Evolutionary conservation across 352 stramenopile genomes (phyloP).

Genomic region (Globisporangium carolinianum): DNA sequence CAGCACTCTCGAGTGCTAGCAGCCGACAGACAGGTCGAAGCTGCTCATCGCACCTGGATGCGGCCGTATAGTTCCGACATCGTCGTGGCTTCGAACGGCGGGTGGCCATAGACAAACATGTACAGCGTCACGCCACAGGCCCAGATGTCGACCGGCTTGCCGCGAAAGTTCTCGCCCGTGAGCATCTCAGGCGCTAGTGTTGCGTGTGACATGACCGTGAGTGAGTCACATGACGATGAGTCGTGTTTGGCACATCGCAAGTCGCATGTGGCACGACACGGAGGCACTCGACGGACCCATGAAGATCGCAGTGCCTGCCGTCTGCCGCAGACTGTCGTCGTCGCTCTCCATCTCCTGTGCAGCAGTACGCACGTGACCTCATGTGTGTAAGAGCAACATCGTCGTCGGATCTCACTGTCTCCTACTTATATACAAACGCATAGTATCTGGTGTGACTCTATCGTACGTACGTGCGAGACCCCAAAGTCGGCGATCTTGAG

Average conservation of each 20-base stretch:
- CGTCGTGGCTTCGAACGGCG: constrained; percentile 89
- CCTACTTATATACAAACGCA: too few species aligned
- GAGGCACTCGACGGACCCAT: constrained; percentile 27
- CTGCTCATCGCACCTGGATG: constrained; percentile 58
- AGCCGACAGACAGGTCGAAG: too few species aligned
- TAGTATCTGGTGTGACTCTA: too few species aligned
- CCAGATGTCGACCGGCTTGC: constrained; percentile 91
- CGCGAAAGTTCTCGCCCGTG: constrained; percentile 66
- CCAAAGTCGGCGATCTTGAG: constrained; percentile 81
- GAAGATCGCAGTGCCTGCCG: constrained; percentile 70
- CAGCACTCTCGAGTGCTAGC: too few species aligned
- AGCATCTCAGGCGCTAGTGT: constrained; percentile 67
- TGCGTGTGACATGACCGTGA: too few species aligned
- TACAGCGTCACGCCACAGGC: constrained; percentile 94
- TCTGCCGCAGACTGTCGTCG: constrained; percentile 66
- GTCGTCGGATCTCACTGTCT: too few species aligned
- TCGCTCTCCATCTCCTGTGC: constrained; percentile 64
- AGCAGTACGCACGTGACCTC: too few species aligned
- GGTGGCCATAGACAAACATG: constrained; percentile 93
- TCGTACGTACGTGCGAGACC: constrained; percentile 51
- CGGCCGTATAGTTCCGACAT: constrained; percentile 89
- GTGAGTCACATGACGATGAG: too few species aligned
- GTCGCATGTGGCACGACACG: not conserved
- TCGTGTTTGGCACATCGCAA: not conserved
- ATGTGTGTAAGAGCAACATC: not conserved